Percentiles rank a stretch among this genome's conserved stretches.
These are phyloP conservation scores for Phytomonas serpens DNA, from an alignment of 208 protist genomes.

Conservation along the genomic window DNA sequence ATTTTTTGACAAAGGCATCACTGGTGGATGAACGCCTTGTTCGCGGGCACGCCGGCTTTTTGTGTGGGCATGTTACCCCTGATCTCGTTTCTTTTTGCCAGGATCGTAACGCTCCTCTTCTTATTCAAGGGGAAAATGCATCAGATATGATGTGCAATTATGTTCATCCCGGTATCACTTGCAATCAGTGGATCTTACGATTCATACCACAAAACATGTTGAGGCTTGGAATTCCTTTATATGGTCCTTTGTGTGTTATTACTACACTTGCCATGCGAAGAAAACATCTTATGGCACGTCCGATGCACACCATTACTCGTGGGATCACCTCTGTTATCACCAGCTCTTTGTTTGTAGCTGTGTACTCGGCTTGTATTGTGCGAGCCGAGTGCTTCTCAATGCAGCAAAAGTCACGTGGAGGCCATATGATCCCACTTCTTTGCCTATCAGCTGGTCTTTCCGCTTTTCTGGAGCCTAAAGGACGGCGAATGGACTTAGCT, in stretches of 20 bases:
- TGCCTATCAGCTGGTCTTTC: slow-evolving; percentile 52
- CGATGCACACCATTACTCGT: slow-evolving; percentile 31
- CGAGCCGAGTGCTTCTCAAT: slow-evolving; percentile 53
- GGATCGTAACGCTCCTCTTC: background rate
- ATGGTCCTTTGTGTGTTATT: slow-evolving; percentile 62
- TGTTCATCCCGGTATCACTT: slow-evolving; percentile 47
- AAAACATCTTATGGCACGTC: slow-evolving; percentile 40
- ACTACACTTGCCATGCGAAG: slow-evolving; percentile 44
- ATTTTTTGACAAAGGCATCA: slow-evolving; percentile 52
- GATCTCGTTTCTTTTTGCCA: slow-evolving; percentile 54
- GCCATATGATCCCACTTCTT: slow-evolving; percentile 29
- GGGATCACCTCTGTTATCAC: slow-evolving; percentile 44
- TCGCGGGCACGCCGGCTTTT: slow-evolving; percentile 45
- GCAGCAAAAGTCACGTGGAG: slow-evolving; percentile 43
- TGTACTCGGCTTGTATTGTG: slow-evolving; percentile 61
- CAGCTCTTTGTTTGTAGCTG: slow-evolving; percentile 68
- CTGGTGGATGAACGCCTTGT: slow-evolving; percentile 60
- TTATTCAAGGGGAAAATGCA: slow-evolving; percentile 19
- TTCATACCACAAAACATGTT: slow-evolving; percentile 58
- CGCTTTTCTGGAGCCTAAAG: slow-evolving; percentile 75
- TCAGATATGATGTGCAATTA: slow-evolving; percentile 29
- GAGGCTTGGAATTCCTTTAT: slow-evolving; percentile 67
- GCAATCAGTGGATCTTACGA: slow-evolving; percentile 50
- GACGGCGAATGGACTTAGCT: slow-evolving; percentile 73
- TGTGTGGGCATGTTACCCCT: slow-evolving; percentile 45